A percentile compares a stretch with the other conserved stretches of the same genome.
Conservation (phyloP, 2,329 filamentous ascomycete species). For the Chrysoporthe puriensis region DNA sequence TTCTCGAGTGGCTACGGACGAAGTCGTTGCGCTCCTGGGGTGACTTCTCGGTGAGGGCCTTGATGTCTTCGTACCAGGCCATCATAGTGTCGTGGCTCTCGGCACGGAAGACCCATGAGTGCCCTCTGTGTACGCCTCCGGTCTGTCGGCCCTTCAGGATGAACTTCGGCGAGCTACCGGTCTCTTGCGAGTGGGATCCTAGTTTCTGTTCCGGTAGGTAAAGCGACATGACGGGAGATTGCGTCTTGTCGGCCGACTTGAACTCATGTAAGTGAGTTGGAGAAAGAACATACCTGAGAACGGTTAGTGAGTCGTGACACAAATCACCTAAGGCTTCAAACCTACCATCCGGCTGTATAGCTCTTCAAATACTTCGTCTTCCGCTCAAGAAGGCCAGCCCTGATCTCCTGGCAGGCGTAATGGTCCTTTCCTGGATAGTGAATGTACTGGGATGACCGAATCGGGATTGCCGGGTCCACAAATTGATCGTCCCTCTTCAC, state of each 20-base stretch:
- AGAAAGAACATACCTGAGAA: slow-evolving; percentile 86
- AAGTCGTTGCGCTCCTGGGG: slow-evolving; percentile 88
- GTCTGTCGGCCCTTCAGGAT: slow-evolving; percentile 96
- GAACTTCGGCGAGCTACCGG: slow-evolving; percentile 92
- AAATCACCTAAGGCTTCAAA: not conserved
- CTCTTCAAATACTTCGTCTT: slow-evolving; percentile 99
- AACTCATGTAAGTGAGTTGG: slow-evolving; percentile 98
- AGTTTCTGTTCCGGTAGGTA: slow-evolving; percentile 95
- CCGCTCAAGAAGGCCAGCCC: slow-evolving; percentile 88
- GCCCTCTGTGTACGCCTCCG: slow-evolving; percentile 84
- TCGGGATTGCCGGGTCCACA: slow-evolving; percentile 79
- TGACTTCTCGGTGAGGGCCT: slow-evolving; percentile 83
- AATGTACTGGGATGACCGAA: slow-evolving; percentile 80
- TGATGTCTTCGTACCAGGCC: slow-evolving; percentile 94
- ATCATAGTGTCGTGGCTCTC: slow-evolving; percentile 91
- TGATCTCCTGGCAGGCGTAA: slow-evolving; percentile 78
- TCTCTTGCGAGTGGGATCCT: slow-evolving; percentile 82
- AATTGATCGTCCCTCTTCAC: slow-evolving; percentile 82
- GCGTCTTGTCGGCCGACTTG: slow-evolving; percentile 93
- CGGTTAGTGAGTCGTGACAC: not conserved
- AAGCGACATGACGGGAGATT: slow-evolving; percentile 93
- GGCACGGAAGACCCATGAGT: slow-evolving; percentile 73
- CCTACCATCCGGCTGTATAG: slow-evolving; percentile 92
- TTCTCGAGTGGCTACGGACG: slow-evolving; percentile 79
- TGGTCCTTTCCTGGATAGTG: slow-evolving; percentile 91